Evolutionary conservation across 805 yeast species (phyloP).

Genomic region (Groenewaldozyma tartarivorans): DNA sequence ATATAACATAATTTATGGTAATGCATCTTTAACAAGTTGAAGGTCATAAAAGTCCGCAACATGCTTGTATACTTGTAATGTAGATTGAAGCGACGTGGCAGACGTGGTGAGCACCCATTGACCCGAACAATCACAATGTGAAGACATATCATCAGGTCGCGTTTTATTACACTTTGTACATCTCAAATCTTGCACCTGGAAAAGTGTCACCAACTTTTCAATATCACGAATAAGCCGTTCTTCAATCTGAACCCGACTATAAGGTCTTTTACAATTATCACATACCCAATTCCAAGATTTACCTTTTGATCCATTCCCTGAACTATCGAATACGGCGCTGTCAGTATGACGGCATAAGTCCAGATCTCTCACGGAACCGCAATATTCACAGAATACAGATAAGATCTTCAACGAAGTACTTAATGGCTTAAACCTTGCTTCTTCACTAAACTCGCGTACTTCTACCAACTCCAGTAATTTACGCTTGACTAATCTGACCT

Average conservation of each 20-base stretch:
- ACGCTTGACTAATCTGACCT: conserved; percentile 64
- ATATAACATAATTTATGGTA: not conserved
- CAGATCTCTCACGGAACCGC: conserved; percentile 63
- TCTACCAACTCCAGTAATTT: conserved; percentile 67
- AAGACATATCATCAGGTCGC: conserved; percentile 58
- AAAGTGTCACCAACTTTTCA: conserved; percentile 45
- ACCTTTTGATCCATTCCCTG: conserved; percentile 21
- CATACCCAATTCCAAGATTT: conserved; percentile 43
- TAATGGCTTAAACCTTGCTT: conserved; percentile 66
- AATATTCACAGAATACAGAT: conserved; percentile 67
- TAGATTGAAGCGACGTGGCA: conserved; percentile 35
- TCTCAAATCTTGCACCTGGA: conserved; percentile 67
- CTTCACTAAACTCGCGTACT: conserved; percentile 73
- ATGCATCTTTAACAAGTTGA: conserved; percentile 35
- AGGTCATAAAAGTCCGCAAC: conserved; percentile 56
- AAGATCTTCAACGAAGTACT: conserved; percentile 57
- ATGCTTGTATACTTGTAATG: conserved; percentile 41
- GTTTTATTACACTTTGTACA: conserved; percentile 70
- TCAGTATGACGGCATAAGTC: conserved; percentile 55
- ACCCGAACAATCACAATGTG: conserved; percentile 84
- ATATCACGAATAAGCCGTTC: conserved; percentile 66
- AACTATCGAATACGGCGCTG: conserved; percentile 32
- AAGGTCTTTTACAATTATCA: conserved; percentile 51
- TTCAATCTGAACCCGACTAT: conserved; percentile 63
- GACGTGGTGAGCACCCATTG: conserved; percentile 55